Evolutionary conservation across 768 basidiomycete genomes (phyloP).

Genomic region (Tulasnella sp.): DNA sequence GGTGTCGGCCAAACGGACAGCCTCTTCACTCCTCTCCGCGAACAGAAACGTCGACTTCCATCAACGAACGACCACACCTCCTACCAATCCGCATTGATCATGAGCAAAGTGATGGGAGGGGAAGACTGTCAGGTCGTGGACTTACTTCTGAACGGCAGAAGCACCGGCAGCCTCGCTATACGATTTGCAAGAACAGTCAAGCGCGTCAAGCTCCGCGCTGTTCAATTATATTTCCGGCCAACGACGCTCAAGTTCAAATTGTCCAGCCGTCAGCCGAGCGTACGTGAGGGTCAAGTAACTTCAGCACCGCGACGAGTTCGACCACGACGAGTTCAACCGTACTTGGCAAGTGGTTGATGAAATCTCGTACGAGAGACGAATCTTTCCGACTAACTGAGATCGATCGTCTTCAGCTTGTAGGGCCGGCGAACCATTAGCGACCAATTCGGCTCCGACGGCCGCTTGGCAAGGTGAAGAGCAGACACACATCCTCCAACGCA

Average conservation of each 20-base stretch:
- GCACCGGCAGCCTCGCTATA: constrained; percentile 65
- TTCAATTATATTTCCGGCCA: constrained; percentile 31
- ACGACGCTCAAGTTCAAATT: constrained; percentile 27
- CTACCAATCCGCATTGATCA: constrained; percentile 72
- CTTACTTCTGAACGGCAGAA: constrained; percentile 56
- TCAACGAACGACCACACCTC: constrained; percentile 73
- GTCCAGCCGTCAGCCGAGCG: constrained; percentile 4
- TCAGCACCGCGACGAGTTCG: constrained; percentile 21
- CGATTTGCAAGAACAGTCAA: constrained; percentile 70
- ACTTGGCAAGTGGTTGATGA: background rate
- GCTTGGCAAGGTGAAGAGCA: background rate
- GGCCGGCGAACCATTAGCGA: constrained; percentile 34
- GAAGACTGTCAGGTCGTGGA: constrained; percentile 69
- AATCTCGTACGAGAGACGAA: too few species aligned
- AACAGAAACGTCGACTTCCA: constrained; percentile 59
- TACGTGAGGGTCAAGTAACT: constrained; percentile 32
- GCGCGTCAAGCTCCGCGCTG: constrained; percentile 43
- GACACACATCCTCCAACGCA: constrained; percentile 31
- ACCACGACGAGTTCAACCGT: constrained; percentile 26
- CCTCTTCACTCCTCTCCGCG: constrained; percentile 52
- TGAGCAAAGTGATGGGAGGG: constrained; percentile 72
- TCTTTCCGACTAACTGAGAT: constrained; percentile 40
- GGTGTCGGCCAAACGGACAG: constrained; percentile 55
- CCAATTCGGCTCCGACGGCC: constrained; percentile 41
- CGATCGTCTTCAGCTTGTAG: constrained; percentile 17